Conservation (phyloP, 345 rosid genomes). For the Boechera retrofracta region DNA sequence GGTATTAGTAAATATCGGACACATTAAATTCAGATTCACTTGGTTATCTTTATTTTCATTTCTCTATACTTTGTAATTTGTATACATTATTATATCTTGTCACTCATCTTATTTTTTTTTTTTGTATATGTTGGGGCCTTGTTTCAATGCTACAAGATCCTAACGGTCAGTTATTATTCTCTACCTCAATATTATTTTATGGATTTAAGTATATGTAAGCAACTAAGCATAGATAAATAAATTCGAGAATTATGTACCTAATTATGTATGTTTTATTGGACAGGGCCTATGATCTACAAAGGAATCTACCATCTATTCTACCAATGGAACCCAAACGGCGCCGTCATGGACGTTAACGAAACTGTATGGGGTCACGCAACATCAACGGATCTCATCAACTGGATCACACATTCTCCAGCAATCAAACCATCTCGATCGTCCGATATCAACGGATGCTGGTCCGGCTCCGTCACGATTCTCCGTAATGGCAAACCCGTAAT, state of each 20-base stretch:
- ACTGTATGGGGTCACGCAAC: slow-evolving; percentile 83
- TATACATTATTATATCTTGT: background rate
- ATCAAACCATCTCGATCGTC: slow-evolving; percentile 54
- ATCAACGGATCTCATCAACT: slow-evolving; percentile 70
- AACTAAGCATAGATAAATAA: background rate
- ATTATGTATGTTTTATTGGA: background rate
- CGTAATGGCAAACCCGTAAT: slow-evolving; percentile 53
- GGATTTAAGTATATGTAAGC: background rate
- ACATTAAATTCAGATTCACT: background rate
- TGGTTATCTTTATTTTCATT: background rate
- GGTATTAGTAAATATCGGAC: slow-evolving; percentile 43
- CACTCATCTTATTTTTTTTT: background rate
- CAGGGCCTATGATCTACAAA: slow-evolving; percentile 49
- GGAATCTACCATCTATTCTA: slow-evolving; percentile 52
- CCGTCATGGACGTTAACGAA: slow-evolving; percentile 60
- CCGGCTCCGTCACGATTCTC: slow-evolving; percentile 71
- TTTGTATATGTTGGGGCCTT: slow-evolving; percentile 1
- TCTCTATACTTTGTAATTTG: background rate
- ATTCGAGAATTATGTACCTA: background rate
- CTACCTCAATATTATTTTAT: background rate
- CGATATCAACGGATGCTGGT: slow-evolving; percentile 69
- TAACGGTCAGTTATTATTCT: slow-evolving; percentile 6
- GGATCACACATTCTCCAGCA: slow-evolving; percentile 62
- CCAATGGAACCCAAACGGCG: slow-evolving; percentile 48
- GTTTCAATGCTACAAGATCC: slow-evolving; percentile 29